Evolutionary conservation across 2,329 filamentous ascomycete species (phyloP).

Genomic region (Phoma sp.): DNA sequence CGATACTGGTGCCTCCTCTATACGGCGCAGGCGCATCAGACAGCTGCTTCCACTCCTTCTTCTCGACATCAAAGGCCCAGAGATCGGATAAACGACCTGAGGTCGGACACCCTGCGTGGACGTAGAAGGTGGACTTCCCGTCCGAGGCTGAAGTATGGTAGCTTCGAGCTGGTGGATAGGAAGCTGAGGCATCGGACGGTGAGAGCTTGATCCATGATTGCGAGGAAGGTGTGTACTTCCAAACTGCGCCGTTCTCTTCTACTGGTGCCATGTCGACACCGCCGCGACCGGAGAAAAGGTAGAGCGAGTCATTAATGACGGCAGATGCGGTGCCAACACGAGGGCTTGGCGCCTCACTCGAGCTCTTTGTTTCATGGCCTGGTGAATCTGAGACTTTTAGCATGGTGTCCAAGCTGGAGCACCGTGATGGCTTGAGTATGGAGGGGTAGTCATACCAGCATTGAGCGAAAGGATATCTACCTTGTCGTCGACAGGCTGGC

Average conservation of each 20-base stretch:
- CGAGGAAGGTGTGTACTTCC: conserved; percentile 74
- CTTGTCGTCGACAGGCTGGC: conserved; percentile 73
- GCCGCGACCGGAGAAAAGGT: conserved; percentile 81
- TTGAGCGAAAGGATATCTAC: conserved; percentile 69
- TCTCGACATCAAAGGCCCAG: conserved; percentile 76
- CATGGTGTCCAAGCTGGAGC: conserved; percentile 8
- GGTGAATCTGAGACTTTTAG: conserved; percentile 53
- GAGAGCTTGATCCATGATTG: conserved; percentile 69
- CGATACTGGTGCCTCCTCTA: conserved; percentile 72
- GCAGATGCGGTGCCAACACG: conserved; percentile 77
- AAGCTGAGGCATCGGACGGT: conserved; percentile 57
- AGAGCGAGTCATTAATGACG: conserved; percentile 72
- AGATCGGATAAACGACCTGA: conserved; percentile 70
- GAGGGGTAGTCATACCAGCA: conserved; percentile 23
- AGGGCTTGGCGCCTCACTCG: conserved; percentile 62
- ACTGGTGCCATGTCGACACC: conserved; percentile 72
- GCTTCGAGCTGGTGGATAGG: conserved; percentile 70
- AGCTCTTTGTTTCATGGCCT: conserved; percentile 32
- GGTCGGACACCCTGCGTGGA: conserved; percentile 77
- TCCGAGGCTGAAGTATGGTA: conserved; percentile 72
- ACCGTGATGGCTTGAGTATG: conserved; percentile 24
- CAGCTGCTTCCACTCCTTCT: conserved; percentile 70
- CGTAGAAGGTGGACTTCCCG: conserved; percentile 71
- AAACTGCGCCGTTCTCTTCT: conserved; percentile 76
- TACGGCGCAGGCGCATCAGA: conserved; percentile 70